Base-by-base conservation (phyloP, 2,329 filamentous ascomycete species). In the Epichloe amarillans region DNA sequence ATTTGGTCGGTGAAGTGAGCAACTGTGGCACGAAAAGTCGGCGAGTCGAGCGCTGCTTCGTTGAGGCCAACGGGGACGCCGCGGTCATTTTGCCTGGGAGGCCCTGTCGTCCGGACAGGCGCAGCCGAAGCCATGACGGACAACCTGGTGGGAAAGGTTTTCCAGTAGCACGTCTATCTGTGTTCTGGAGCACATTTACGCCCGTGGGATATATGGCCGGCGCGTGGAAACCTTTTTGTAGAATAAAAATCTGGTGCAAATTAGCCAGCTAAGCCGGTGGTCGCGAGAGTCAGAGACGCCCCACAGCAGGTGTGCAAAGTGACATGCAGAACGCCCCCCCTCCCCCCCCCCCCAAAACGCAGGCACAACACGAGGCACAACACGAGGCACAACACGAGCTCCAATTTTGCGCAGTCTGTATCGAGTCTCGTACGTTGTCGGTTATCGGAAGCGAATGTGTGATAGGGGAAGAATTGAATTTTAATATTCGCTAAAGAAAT, bases 41-140 rank as follows among this genome's bases (percentile, higher is more conserved):
- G 93, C 39, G 90, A 96, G 69, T 98, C 93, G 71, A 97, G 85
- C 19, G 89, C 86, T 47, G 93, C 93, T 77, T 98, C 93, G 70
- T 91, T 93, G 59, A 97, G 77, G 54, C 83, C 83, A 37, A 97
- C 90, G 43, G 93, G 88, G 52, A 80, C 73, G 35, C 72, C 69
- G 37, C 73, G 69, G 54, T 58, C 58, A 37, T 55, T 50, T 14
- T 59, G 53, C 52, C 56, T 56, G 14, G 41, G 49, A 35, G 52
- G 46, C 37, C 47, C 43, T 33, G 44, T 33, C 40, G 51, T 30
- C 33, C 44, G 40, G 23, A 46, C 45, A 15, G 49, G 45, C 53
- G 41, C 49, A 19, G 56, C 53, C 37, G 54, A 54, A 41, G 55
- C 53, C 53, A 61, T 61, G 50, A 53, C 55, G 51, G 45, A 45